Conservation (phyloP, 2,329 filamentous ascomycete genomes). For the Stachybotrys echinatus region DNA sequence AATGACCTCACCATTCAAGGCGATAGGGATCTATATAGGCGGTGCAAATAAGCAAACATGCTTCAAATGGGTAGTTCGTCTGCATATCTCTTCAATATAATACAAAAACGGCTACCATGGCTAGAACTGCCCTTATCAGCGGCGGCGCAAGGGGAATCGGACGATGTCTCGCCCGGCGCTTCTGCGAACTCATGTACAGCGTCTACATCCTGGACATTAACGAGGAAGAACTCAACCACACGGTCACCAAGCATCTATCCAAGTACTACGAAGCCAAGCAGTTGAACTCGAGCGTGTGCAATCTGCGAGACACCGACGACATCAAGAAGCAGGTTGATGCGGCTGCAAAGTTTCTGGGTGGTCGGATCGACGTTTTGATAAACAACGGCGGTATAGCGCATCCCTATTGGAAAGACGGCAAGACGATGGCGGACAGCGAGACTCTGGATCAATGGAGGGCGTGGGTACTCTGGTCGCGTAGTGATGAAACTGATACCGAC, state of each 20-base stretch:
- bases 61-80: no score
- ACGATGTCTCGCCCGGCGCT: slow-evolving; percentile 34
- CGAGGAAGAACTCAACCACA: slow-evolving; percentile 29
- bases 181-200: slow-evolving; percentile 33
- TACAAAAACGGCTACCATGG: neutral
- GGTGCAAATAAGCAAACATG: no score
- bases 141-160: slow-evolving; percentile 40
- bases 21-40: neutral
- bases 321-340: slow-evolving; percentile 28
- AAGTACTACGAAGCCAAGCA: slow-evolving; percentile 16
- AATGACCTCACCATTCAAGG: neutral
- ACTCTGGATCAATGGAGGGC: slow-evolving; percentile 39
- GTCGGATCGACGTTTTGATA: slow-evolving; percentile 31
- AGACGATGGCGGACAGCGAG: slow-evolving; percentile 37
- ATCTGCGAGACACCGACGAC: slow-evolving; percentile 30
- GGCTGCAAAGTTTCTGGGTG: slow-evolving; percentile 27
- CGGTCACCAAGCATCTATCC: slow-evolving; percentile 21
- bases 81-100: neutral
- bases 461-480: slow-evolving; percentile 3
- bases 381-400: slow-evolving; percentile 31
- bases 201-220: slow-evolving; percentile 40
- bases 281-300: slow-evolving; percentile 30
- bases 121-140: slow-evolving; percentile 1
- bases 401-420: slow-evolving; percentile 34
- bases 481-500: no score